Evolutionary conservation across 768 basidiomycete species (phyloP), one percentile per base, ranked within the genome.

Genomic region (Flagelloscypha sp.): DNA sequence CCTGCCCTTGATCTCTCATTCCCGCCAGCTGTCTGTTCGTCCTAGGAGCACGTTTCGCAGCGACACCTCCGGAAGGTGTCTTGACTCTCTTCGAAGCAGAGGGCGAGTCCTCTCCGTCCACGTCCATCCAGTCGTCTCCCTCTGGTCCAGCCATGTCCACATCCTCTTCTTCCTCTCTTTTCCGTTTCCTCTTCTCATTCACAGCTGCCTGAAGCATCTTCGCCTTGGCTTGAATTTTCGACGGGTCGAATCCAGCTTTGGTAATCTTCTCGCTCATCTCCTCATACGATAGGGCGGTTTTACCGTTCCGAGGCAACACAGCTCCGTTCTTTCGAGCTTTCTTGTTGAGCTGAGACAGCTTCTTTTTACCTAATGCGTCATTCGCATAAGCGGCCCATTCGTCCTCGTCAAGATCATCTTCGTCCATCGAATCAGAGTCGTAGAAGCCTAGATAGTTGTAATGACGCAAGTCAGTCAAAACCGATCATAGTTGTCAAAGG

Each of bases 241-340:
- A 82, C 4, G 95, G 84, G 55, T 99, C 86, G 45, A 87, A 70
- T 0, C 95, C 95, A 11, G 86, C 87, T 48, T 78, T 77, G n/a
- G 82, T 84, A 57, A 98, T 59, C 53, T 78, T 83, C 8, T 69
- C 59, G 17, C 86, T 79, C 48, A 98, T 75, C 54, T 94, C 88
- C 24, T 63, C 60, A 52, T 84, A 54, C 58, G 76, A 64, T 59
- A 85, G 59, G 54, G 80, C 66, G 63, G 75, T 53, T 58, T 81
- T 5, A 80, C 84, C 48, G 70, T 94, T n/a, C 52, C 79, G 84
- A 27, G 72, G 94, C 18, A 81, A 72, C 37, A 72, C 72, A n/a
- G 83, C 62, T 45, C 74, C 70, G 67, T 95, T 90, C 71, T 87
- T 90, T 54, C 79, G 77, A 27, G 79, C 75, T 61, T 93, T 89